A percentile compares a stretch with the other conserved stretches of the same genome.
Conservation (phyloP, 148 eudicot genomes). For the Fagopyrum homotropicum region DNA sequence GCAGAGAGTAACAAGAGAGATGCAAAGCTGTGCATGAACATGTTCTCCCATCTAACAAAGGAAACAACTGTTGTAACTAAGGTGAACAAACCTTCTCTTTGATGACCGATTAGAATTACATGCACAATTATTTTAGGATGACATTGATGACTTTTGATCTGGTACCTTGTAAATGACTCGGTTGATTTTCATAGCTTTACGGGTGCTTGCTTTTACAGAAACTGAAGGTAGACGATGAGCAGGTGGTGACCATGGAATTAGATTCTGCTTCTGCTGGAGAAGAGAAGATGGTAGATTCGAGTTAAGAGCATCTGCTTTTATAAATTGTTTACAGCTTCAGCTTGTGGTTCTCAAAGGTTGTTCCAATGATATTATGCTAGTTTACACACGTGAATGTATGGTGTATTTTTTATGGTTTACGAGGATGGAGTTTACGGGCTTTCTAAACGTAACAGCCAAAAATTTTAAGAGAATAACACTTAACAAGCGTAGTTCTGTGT, state of each 20-base stretch:
- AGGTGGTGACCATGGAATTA: constrained; percentile 22
- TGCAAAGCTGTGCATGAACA: constrained; percentile 47
- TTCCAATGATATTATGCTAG: background rate
- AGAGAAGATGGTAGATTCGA: constrained; percentile 9
- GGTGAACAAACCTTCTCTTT: constrained; percentile 19
- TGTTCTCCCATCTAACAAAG: constrained; percentile 39
- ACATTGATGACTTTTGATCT: background rate
- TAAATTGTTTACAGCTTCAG: background rate
- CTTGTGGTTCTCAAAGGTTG: background rate
- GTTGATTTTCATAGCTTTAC: background rate
- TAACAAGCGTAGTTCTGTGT: too few relatives aligned
- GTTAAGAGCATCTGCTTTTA: constrained; percentile 1
- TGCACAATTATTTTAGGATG: background rate
- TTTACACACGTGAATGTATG: background rate
- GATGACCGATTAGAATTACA: background rate
- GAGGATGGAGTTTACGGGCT: background rate
- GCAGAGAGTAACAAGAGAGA: constrained; percentile 50
- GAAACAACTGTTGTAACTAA: constrained; percentile 26
- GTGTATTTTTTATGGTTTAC: background rate
- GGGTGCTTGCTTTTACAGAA: constrained; percentile 26
- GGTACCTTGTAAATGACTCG: background rate
- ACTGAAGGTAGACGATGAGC: constrained; percentile 26
- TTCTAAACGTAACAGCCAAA: background rate
- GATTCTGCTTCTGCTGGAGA: constrained; percentile 13
- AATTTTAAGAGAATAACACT: too few relatives aligned